Base-by-base conservation (phyloP, 169 alveolate species). In the Plasmodium yoelii region DNA sequence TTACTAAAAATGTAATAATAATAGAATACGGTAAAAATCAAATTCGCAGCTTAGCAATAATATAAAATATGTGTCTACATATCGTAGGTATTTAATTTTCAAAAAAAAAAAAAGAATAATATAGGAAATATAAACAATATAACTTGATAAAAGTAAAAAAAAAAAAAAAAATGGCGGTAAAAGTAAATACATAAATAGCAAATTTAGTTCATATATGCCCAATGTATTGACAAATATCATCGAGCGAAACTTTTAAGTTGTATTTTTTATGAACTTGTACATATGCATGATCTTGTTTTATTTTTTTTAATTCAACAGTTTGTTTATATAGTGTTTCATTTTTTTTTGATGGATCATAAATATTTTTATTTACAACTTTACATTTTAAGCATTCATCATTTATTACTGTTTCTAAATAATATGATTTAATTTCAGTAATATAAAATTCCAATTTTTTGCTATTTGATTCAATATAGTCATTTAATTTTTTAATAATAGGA, bases 151-250 rank as follows among this genome's bases (percentile, higher is more conserved):
- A 7, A 3, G 7, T 34, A 34, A 34, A 34, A 34, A 34, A 34
- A 34, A 3, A 34, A 34, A 34, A 34, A 34, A 34, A 34, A 3
- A 5, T 34, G 42, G 42, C 7, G 42, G 7, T 34, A 34, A 34
- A 34, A 34, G 7, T 7, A 34, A 34, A 4, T 4, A 34, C 42
- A 34, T 34, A 34, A 34, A 34, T 34, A 34, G 7, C 5, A 34
- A 34, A 34, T 34, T 34, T 34, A 34, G 42, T 6, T 55, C 34
- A 73, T 34, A 60, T 49, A 22, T 59, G 47, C 5, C 73, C 64
- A 26, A 82, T 53, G 47, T 68, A 67, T 56, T 82, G 84, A 26
- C 90, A 82, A 55, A 82, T 19, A 13, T 82, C 90, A 26, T 82
- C 90, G 26, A 82, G 63, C 8, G 90, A 82, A 9, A 82, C 84